Evolutionary conservation across 331 rosid species (phyloP).

Genomic region (Stylosanthes scabra): DNA sequence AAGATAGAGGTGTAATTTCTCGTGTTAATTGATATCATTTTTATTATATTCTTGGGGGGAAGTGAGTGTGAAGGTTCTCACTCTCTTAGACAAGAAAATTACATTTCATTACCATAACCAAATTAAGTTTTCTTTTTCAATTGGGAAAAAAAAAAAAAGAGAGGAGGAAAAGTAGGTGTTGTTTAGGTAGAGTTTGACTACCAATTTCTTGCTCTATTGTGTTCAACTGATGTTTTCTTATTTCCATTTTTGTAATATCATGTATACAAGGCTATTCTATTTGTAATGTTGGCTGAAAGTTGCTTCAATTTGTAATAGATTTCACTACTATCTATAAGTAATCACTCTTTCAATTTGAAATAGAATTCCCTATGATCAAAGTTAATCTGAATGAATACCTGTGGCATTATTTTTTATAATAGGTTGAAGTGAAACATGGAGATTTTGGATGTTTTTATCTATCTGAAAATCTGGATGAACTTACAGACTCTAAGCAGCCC

Average conservation of each 20-base stretch:
- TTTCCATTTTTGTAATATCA: constrained; percentile 7
- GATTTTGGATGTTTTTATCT: constrained; percentile 82
- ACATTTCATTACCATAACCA: background rate
- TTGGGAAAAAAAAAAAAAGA: background rate
- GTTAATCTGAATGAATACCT: constrained; percentile 33
- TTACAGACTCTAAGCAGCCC: constrained; percentile 53
- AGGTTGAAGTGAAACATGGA: constrained; percentile 81
- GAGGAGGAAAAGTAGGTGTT: background rate
- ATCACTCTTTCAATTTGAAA: constrained; percentile 33
- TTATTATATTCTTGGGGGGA: background rate
- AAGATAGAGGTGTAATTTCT: background rate
- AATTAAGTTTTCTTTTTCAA: background rate
- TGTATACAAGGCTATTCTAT: constrained; percentile 16
- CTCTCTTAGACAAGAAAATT: constrained; percentile 6
- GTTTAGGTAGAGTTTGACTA: constrained; percentile 18
- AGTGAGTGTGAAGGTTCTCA: background rate
- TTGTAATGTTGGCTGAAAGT: constrained; percentile 29
- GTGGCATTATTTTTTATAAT: constrained; percentile 39
- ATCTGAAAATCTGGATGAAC: constrained; percentile 83
- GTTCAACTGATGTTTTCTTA: background rate
- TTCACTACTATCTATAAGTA: constrained; percentile 21
- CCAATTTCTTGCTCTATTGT: background rate
- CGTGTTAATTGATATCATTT: constrained; percentile 15
- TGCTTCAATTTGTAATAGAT: constrained; percentile 12
- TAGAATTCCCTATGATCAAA: constrained; percentile 31